Base-by-base conservation (phyloP, 140 eudicot species). In the Flaveria floridana region DNA sequence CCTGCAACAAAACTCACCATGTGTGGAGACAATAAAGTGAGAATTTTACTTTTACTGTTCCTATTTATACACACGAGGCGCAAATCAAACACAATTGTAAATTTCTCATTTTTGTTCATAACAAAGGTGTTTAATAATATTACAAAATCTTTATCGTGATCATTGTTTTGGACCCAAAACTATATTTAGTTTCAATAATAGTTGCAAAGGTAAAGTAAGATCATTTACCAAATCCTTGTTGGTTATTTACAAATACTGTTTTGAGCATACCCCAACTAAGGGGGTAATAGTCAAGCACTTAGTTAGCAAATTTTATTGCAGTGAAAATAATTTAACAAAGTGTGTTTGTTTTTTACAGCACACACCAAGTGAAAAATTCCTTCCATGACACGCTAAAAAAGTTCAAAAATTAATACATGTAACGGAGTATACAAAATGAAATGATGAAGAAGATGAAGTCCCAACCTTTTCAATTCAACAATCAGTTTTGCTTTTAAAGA, bases 1-100 rank as follows among this genome's bases (percentile, higher is more conserved):
- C 48, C 76, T 77, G 66, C 73, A 79, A 19, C 83, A 79, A 52
- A 65, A 30, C 73, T 52, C 69, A 72, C 56, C 72, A 77, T 52
- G 4, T 41, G 66, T 61, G 78, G 86, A 72, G 75, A 77, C 28
- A 44, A 69, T 7, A 44, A 79, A 67, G 10, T 74, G 71, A 74
- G 70, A 57, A 48, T 37, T 82, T 34, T 84, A 76, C 62, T 72
- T 57, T 15, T 11, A 65, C 41, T 14, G 53, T 53, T 66, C 59
- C 74, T 3, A 20, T 42, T 13, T 71, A 21, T 15, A 39, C 46
- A 41, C 30, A 44, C 58, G 37, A 19, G 67, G 23, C 9, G 63
- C 23, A 65, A 18, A 70, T 78, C 58, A 78, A 57, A 44, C 56
- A 62, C 11, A 68, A 59, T 37, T 18, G 50, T 73, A 57, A 25